Evolutionary conservation across 192 early-diverging fungal species (phyloP).

Genomic region (Endogone sp.): DNA sequence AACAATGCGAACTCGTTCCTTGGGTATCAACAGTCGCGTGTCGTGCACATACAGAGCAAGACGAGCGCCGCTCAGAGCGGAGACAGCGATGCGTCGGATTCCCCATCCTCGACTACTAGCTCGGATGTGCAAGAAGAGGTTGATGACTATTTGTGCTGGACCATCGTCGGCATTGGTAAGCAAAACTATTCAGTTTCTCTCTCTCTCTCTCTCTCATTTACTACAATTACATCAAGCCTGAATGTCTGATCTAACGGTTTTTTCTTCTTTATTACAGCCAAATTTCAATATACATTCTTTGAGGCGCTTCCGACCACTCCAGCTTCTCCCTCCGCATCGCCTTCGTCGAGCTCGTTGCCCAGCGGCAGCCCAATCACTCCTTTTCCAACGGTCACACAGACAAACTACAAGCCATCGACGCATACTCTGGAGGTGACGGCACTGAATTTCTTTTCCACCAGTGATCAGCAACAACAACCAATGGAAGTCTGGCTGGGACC

Average conservation of each 20-base stretch:
- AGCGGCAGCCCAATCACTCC: slow-evolving; percentile 9
- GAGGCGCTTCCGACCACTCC: slow-evolving; percentile 26
- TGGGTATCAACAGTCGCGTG: neutral
- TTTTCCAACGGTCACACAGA: slow-evolving; percentile 31
- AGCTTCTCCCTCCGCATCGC: slow-evolving; percentile 17
- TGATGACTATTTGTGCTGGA: slow-evolving; percentile 83
- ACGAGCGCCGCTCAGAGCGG: neutral
- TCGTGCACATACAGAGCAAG: neutral
- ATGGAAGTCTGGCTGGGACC: slow-evolving; percentile 47
- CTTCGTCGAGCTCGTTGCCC: slow-evolving; percentile 17
- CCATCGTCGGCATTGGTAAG: slow-evolving; percentile 73
- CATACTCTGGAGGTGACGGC: slow-evolving; percentile 38
- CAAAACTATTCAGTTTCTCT: slow-evolving; percentile 30
- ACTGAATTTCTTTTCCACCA: slow-evolving; percentile 34
- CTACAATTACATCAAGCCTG: too few relatives aligned
- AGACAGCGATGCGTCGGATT: neutral
- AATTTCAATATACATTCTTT: slow-evolving; percentile 42
- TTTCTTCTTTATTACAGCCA: too few relatives aligned
- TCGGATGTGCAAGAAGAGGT: slow-evolving; percentile 33
- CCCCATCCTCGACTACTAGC: neutral
- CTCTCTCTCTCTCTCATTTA: neutral
- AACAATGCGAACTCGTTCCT: neutral
- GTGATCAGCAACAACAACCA: slow-evolving; percentile 14
- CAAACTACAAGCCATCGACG: slow-evolving; percentile 31
- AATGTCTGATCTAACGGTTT: too few relatives aligned